Conservation (phyloP, 176 grass and related monocot genomes). For the Rhynchospora breviuscula region DNA sequence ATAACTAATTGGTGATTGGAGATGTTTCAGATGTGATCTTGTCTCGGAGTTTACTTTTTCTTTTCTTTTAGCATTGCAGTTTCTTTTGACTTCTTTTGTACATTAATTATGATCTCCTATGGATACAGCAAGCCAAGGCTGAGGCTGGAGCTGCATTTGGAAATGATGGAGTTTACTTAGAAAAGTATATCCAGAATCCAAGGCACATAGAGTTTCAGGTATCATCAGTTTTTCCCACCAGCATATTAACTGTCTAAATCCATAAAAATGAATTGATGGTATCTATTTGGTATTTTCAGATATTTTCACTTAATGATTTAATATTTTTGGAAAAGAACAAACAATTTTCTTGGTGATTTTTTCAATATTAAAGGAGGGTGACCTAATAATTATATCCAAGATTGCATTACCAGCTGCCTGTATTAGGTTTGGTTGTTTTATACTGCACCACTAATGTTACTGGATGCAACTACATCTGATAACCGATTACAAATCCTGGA, state of each 20-base stretch:
- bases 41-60: neutral
- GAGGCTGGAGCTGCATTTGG: constrained; percentile 52
- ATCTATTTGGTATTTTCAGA: neutral
- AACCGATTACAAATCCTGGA: neutral
- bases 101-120: neutral
- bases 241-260: neutral
- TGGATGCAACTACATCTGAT: neutral
- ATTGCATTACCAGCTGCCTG: neutral
- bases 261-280: neutral
- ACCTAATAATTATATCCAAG: neutral
- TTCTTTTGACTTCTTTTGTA: neutral
- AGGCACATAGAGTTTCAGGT: constrained; percentile 57
- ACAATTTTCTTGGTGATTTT: constrained; percentile 9
- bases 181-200: constrained; percentile 55
- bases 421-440: neutral
- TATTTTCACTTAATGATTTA: neutral
- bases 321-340: neutral
- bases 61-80: neutral
- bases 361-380: neutral
- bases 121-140: constrained; percentile 48
- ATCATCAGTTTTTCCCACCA: neutral
- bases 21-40: neutral
- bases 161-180: constrained; percentile 59
- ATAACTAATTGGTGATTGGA: neutral
- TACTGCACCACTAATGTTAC: neutral